Conservation (phyloP, 306 rosid species). For the Acmispon strigosus region DNA sequence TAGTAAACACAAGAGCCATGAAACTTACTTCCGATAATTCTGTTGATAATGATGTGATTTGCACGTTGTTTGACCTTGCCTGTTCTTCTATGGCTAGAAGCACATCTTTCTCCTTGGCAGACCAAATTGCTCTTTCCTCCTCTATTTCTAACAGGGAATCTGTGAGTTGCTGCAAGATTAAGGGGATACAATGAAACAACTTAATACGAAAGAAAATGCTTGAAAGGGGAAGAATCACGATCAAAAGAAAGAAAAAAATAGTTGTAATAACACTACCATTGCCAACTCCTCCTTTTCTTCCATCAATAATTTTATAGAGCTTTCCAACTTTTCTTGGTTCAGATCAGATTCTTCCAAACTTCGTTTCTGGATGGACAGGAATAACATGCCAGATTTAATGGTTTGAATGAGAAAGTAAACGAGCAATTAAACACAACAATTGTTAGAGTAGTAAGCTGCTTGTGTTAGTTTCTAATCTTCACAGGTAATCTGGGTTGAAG, state of each 20-base stretch:
- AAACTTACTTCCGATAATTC: conserved; percentile 56
- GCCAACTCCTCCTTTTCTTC: conserved; percentile 87
- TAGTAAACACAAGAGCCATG: not conserved
- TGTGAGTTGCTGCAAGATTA: conserved; percentile 66
- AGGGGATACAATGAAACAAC: conserved; percentile 15
- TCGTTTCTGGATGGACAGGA: conserved; percentile 44
- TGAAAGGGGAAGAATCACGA: conserved; percentile 6
- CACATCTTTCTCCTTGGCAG: conserved; percentile 68
- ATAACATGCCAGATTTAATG: conserved; percentile 17
- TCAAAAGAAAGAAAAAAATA: not conserved
- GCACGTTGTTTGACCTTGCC: conserved; percentile 36
- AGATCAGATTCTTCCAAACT: conserved; percentile 57
- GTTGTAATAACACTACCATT: conserved; percentile 46
- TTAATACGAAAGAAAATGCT: conserved; percentile 2
- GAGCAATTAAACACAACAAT: not conserved
- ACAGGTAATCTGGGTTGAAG: not conserved
- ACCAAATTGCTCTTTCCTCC: conserved; percentile 89
- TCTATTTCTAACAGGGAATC: conserved; percentile 86
- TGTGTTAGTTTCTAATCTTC: not conserved
- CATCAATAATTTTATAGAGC: conserved; percentile 40
- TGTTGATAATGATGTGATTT: conserved; percentile 42
- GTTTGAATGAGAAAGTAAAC: conserved; percentile 10
- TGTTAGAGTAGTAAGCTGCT: not conserved
- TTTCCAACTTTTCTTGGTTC: conserved; percentile 50
- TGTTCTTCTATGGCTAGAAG: conserved; percentile 62